Base-by-base conservation (phyloP, 495 filamentous ascomycete genomes). In the Lepraria neglecta region DNA sequence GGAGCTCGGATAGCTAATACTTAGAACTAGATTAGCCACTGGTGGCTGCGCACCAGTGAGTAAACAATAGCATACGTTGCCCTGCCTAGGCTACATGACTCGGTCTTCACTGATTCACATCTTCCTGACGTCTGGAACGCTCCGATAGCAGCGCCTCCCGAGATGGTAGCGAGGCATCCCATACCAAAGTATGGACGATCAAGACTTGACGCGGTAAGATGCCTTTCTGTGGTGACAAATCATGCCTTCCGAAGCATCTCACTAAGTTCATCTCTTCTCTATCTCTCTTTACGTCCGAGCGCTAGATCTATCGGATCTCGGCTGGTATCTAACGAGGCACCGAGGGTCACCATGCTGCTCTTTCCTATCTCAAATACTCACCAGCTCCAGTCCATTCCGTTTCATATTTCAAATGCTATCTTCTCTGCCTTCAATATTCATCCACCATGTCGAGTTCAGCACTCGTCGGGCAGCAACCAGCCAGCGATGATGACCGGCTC, bases 401-500 rank as follows among this genome's bases (percentile, higher is more conserved):
- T 38, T 12, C 3, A 38, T 7, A 38, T 12, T 38, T 38, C 35
- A 2, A 7, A 35, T 54, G 31, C 31, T 38, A 4, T 12, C 19
- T 35, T 24, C n/a, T 10, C 17, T 21, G 31, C 14, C 30, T 0
- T 12, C 9, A 21, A 3, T 19, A n/a, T 4, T 31, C 3, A 6
- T 38, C 12, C 30, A 19, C n/a, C n/a, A 54, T 54, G 51, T 38
- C 51, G n/a, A 54, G 35, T 0, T 35, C 51, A 11, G 28, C 51
- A 6, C 17, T 35, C 51, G 15, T 54, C 11, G 51, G 51, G 31
- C 51, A 38, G 31, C 31, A 9, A 38, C 51, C 51, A 35, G 51
- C 51, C 3, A 54, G 30, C 51, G 12, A 19, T n/a, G 7, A 54
- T 5, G 51, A 54, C 51, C 7, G n/a, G 51, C 51, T 54, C n/a